These are phyloP conservation scores for Cinnamomum chago DNA, from an alignment of 164 flowering plant genomes.

Conservation along the genomic window DNA sequence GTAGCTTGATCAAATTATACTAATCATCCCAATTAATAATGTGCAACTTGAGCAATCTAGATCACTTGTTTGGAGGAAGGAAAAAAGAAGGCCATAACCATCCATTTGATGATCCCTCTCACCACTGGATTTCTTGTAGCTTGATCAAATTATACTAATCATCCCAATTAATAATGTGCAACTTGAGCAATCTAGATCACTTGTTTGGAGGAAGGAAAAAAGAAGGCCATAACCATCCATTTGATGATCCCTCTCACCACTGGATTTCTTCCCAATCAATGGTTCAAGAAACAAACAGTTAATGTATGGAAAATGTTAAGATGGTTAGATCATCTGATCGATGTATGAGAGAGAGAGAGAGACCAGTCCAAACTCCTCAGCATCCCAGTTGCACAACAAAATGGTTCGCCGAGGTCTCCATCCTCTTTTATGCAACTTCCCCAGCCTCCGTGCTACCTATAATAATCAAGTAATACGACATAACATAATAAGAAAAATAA, in stretches of 20 bases:
- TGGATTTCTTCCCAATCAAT: background rate
- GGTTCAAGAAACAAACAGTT: background rate
- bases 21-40: too few species aligned
- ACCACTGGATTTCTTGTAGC: background rate
- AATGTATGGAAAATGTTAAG: background rate
- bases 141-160: too few species aligned
- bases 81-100: background rate
- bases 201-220: too few species aligned
- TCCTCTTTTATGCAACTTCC: conserved; percentile 39
- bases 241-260: background rate
- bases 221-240: background rate
- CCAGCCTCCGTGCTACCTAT: conserved; percentile 57
- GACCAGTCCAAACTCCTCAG: conserved; percentile 83
- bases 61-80: background rate
- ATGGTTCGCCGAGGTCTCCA: conserved; percentile 43
- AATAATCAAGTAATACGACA: background rate
- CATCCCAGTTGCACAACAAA: conserved; percentile 82
- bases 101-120: background rate
- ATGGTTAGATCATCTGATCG: background rate
- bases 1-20: too few species aligned
- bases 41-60: background rate
- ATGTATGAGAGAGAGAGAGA: conserved; percentile 12
- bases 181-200: background rate
- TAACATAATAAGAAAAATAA: background rate
- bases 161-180: background rate